Conservation (phyloP, 1,284 basidiomycete genomes). For the Papiliotrema fonsecae region DNA sequence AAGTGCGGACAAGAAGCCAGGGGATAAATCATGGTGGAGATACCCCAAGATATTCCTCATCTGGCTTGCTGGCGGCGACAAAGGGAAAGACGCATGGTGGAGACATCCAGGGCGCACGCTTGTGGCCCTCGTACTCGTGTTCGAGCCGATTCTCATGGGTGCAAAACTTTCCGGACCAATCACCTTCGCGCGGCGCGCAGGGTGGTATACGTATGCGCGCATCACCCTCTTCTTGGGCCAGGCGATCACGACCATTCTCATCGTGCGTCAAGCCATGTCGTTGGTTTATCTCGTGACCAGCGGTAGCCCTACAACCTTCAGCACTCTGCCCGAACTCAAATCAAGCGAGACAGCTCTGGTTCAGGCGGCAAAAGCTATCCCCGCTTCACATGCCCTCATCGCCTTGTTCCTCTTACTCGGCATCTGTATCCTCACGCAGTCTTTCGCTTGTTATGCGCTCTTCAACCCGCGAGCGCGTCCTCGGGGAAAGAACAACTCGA, state of each 20-base stretch:
- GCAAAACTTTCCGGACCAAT: neutral
- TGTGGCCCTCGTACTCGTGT: neutral
- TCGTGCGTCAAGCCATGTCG: slow-evolving; percentile 6
- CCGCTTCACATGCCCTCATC: neutral
- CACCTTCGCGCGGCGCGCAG: neutral
- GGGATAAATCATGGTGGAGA: neutral
- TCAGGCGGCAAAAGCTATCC: neutral
- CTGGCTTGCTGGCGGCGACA: neutral
- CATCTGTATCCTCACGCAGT: neutral
- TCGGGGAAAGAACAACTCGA: neutral
- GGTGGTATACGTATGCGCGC: slow-evolving; percentile 2
- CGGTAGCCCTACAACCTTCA: neutral
- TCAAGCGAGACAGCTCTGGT: neutral
- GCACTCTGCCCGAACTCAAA: neutral
- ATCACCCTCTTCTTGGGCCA: slow-evolving; percentile 1
- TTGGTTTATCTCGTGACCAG: slow-evolving; percentile 3
- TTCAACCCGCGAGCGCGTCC: neutral
- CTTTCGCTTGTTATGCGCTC: slow-evolving; percentile 1
- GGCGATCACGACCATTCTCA: neutral
- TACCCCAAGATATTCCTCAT: too few relatives aligned
- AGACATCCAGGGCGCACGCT: neutral
- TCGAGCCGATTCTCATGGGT: slow-evolving; percentile 2
- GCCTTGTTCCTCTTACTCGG: neutral
- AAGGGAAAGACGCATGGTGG: neutral
- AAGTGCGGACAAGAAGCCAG: neutral